Evolutionary conservation across 2,329 filamentous ascomycete genomes (phyloP).

Genomic region (Pseudogymnoascus sp.): DNA sequence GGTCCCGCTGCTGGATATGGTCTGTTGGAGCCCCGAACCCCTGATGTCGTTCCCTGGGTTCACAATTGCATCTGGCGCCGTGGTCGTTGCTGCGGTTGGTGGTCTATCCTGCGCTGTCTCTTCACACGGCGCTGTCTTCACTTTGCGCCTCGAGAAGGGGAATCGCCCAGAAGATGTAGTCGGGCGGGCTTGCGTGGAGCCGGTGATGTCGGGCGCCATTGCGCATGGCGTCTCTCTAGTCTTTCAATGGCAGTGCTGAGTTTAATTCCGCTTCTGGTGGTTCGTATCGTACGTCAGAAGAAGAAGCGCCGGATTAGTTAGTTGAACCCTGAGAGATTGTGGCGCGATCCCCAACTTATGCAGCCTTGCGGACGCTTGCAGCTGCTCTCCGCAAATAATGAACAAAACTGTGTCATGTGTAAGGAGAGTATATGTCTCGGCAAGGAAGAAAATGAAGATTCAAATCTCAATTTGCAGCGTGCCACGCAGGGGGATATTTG

Average conservation of each 20-base stretch:
- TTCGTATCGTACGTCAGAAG: conserved; percentile 5
- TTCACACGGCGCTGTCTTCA: conserved; percentile 53
- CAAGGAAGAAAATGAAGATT: not conserved
- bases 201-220: conserved; percentile 31
- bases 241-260: not conserved
- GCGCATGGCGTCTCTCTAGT: not conserved
- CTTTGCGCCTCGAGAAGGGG: conserved; percentile 11
- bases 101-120: conserved; percentile 49
- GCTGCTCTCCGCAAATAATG: not conserved
- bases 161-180: not conserved
- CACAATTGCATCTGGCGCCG: conserved; percentile 24
- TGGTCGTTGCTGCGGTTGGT: conserved; percentile 39
- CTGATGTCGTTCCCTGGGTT: conserved; percentile 34
- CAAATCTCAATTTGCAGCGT: not conserved
- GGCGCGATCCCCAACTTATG: not conserved
- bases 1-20: conserved; percentile 35
- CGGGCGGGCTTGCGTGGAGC: conserved; percentile 3
- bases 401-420: not conserved
- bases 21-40: conserved; percentile 45
- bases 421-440: not conserved
- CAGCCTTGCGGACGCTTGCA: not conserved
- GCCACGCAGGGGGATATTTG: not conserved
- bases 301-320: not conserved
- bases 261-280: not conserved
- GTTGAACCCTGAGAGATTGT: not conserved